A percentile compares a stretch with the other conserved stretches of the same genome.
Conservation (phyloP, 1,284 basidiomycete genomes). For the Xanthoconium separans region DNA sequence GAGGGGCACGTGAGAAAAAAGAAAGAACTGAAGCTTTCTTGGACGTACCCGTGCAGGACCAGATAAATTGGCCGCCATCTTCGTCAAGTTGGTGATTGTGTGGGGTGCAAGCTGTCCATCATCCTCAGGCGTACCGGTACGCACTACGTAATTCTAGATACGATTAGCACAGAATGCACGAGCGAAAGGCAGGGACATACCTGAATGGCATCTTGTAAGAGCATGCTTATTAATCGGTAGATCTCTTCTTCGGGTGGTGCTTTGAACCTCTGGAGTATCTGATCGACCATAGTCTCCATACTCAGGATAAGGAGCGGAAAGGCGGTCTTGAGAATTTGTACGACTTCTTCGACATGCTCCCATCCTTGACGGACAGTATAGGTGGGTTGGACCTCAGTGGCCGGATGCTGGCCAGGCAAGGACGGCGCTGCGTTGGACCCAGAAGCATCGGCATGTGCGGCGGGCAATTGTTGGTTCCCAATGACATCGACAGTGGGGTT, state of each 20-base stretch:
- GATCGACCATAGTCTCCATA: conserved; percentile 97
- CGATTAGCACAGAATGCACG: conserved; percentile 4
- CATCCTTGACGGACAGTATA: conserved; percentile 70
- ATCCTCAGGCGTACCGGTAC: conserved; percentile 69
- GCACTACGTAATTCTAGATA: conserved; percentile 66
- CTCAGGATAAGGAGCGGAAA: conserved; percentile 95
- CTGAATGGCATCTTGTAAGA: conserved; percentile 73
- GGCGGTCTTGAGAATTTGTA: conserved; percentile 93
- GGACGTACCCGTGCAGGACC: conserved; percentile 62
- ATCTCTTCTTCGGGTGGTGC: conserved; percentile 91
- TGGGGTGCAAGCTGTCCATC: conserved; percentile 69
- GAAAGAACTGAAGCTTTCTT: not conserved
- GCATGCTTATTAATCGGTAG: conserved; percentile 87
- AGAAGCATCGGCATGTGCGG: conserved; percentile 20
- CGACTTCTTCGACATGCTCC: conserved; percentile 94
- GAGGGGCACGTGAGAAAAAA: conserved; percentile 4
- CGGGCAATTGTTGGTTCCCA: conserved; percentile 24
- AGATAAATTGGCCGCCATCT: conserved; percentile 72
- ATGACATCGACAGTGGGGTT: conserved; percentile 11
- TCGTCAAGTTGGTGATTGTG: conserved; percentile 62
- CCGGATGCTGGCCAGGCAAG: conserved; percentile 24
- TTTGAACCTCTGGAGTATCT: conserved; percentile 92
- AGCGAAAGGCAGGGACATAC: conserved; percentile 35
- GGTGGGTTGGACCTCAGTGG: conserved; percentile 32
- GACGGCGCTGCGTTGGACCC: conserved; percentile 10